Evolutionary conservation across 2,329 filamentous ascomycete genomes (phyloP), one percentile per base, ranked within the genome.

Genomic region (Didymella segeticola): DNA sequence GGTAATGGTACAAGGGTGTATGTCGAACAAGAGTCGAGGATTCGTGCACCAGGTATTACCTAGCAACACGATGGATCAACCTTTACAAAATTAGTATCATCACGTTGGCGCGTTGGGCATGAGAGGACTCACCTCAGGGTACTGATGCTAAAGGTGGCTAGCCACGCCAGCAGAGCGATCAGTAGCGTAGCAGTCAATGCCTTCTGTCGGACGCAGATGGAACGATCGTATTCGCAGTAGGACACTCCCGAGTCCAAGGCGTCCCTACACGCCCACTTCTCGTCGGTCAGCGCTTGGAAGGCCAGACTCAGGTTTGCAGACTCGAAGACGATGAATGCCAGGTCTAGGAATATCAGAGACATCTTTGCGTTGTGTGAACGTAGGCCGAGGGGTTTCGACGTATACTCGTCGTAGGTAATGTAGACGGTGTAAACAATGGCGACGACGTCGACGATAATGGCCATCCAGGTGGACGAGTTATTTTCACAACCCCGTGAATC

Each of bases 321-420:
- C 74, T 96, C 93, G 78, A 99, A 96, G 34, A 98, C 93, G 68
- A 99, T 96, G 73, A 99, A 99, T 68, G 97, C 88, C 3, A 99
- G 82, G 75, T 99, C 95, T 52, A 96, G 84, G 48, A 99, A 85
- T 56, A 98, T 90, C 43, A 99, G 85, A 12, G 90, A 86, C 61
- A 96, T 89, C 74, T 99, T 99, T 42, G 91, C 89, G 51, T 87
- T 87, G 9, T 91, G 87, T 6, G 87, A 88, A 36, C 96, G 89
- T 56, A 99, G 79, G 1, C 95, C 95, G 17, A 99, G 80, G 19
- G 96, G 95, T 72, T 96, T 96, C 25, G 91, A 91, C 5, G 91
- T 95, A 77, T 97, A 98, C 77, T 99, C 95, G 71, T 99, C 95
- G 78, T 88, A 96, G 20, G 93, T 96, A 78, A 98, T 95, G 77